Base-by-base conservation (phyloP, 73 alveolate genomes). In the Stentor coeruleus region DNA sequence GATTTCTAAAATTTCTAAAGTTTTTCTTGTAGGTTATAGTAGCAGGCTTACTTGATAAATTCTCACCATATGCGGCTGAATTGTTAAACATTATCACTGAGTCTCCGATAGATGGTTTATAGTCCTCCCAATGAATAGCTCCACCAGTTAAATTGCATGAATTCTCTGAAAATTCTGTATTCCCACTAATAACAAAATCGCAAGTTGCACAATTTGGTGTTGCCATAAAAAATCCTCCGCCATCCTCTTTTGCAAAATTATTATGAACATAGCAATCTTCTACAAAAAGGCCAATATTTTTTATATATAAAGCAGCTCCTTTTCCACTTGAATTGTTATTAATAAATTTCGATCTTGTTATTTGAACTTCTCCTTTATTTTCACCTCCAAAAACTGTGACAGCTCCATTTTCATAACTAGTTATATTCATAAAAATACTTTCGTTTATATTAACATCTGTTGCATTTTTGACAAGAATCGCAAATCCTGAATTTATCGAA, bases 161-260 rank as follows among this genome's bases (percentile, higher is more conserved):
- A 66, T 66, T 66, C 33, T 66, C 79, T 0, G 39, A 28, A 33
- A 66, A 66, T 11, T 66, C 28, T 11, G 66, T 49, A 11, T 49
- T 49, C 6, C 20, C 20, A 49, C 66, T 49, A 11, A 49, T 49
- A 6, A 49, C 66, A 49, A 49, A 11, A 11, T 49, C 20, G 66
- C 66, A 49, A 49, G 6, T 20, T 49, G 66, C 28, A 49, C 66
- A 49, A 49, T 49, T 20, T 49, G 66, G 66, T 28, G 79, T 33
- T 20, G 36, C 79, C n/a, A 26, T 28, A 66, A 20, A 66, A 66
- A 66, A 20, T 66, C 49, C 79, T 40, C 79, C 79, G n/a, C 79
- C 79, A 66, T 0, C 11, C 28, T 57, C 73, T 26, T 20, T 14
- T 26, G 79, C 79, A 66, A 33, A 0, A 66, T 66, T 66, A 1